Evolutionary conservation across 495 filamentous ascomycete species (phyloP).

Genomic region (Penicillium taxi): DNA sequence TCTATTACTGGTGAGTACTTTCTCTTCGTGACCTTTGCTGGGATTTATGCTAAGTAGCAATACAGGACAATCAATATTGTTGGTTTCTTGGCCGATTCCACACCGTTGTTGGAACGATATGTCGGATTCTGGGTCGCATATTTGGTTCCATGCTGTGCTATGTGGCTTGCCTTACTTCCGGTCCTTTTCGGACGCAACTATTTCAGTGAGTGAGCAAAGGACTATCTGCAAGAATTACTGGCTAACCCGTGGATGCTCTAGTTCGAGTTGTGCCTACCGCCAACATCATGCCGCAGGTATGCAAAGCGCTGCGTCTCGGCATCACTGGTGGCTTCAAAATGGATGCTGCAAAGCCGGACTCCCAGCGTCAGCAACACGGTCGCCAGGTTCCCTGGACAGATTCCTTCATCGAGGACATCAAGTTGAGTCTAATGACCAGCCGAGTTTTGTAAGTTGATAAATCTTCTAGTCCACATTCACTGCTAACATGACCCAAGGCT

Average conservation of each 20-base stretch:
- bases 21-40: not conserved
- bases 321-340: constrained; percentile 20
- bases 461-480: not conserved
- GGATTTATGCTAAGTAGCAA: not conserved
- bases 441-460: constrained; percentile 35
- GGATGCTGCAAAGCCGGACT: constrained; percentile 15
- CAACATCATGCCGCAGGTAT: constrained; percentile 1
- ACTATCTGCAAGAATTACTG: not conserved
- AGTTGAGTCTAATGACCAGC: constrained; percentile 16
- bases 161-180: constrained; percentile 24
- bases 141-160: constrained; percentile 22
- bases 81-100: constrained; percentile 35
- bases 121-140: constrained; percentile 43
- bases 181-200: constrained; percentile 20
- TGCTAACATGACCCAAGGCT: constrained; percentile 8
- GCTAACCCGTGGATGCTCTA: not conserved
- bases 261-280: not conserved
- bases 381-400: constrained; percentile 21
- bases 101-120: constrained; percentile 38
- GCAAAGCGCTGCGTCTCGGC: constrained; percentile 1
- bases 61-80: constrained; percentile 35
- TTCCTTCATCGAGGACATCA: constrained; percentile 46
- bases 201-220: constrained; percentile 10
- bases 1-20: constrained; percentile 48
- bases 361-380: constrained; percentile 15